Base-by-base conservation (phyloP, 495 filamentous ascomycete species). In the Penicillium roqueforti region DNA sequence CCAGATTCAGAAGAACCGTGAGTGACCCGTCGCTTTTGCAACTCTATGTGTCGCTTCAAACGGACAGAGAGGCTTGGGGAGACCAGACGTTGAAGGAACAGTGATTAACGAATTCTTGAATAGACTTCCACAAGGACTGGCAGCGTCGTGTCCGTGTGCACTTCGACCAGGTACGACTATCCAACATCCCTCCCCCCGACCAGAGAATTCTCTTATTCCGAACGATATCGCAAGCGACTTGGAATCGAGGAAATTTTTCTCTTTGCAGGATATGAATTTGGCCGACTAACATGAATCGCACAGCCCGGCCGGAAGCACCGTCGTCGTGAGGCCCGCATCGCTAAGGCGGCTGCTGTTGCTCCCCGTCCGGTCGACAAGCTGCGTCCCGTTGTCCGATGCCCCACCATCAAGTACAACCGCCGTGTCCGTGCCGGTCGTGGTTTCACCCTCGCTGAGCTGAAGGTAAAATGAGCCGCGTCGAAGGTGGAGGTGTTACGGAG, bases 101-200 rank as follows among this genome's bases (percentile, higher is more conserved):
- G 19, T 59, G 52, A 40, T 66, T 76, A 57, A 76, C 58, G 40
- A 42, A 22, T 72, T 67, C 51, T 60, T 55, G 36, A 59, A 67
- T 52, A 92, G 89, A 98, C 77, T 98, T 98, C 91, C 93, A 91
- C 83, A 98, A 98, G 91, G 90, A 98, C 81, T 98, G 93, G 93
- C 91, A 96, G 78, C 88, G 89, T 76, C 91, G 93, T 79, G 93
- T 98, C 65, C 88, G 91, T 78, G 83, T 84, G 73, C 95, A 97
- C 83, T 98, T 98, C 82, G 89, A 98, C 82, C 93, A 98, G 92
- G 92, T 97, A 91, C 67, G 67, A 52, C 57, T 39, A 9, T 62
- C 66, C 59, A 69, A 60, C 46, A 25, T 23, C 16, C 40, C 40
- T 23, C 16, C 40, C 40, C 47, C 47, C 43, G 25, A 42, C 43